Conservation (phyloP, 1,284 basidiomycete species). For the Porodaedalea pini region DNA sequence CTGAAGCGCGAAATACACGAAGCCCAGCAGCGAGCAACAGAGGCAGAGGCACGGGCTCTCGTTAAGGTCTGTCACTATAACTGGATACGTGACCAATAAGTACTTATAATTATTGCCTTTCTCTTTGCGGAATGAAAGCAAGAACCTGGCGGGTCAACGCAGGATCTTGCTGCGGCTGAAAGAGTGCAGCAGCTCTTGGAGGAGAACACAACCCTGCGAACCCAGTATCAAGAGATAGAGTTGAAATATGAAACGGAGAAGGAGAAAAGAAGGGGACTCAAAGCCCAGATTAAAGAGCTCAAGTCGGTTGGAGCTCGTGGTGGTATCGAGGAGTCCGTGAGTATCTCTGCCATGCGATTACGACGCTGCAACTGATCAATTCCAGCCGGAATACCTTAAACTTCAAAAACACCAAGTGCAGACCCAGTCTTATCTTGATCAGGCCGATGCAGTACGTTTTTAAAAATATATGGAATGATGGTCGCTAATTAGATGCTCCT, state of each 20-base stretch:
- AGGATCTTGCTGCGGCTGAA: neutral
- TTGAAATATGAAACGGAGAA: neutral
- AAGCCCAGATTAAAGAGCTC: neutral
- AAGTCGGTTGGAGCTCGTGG: neutral
- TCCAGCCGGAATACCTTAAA: conserved; percentile 1
- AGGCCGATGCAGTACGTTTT: neutral
- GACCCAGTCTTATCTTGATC: neutral
- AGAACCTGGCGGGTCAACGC: neutral
- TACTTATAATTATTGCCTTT: too few species aligned
- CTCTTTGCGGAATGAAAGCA: neutral
- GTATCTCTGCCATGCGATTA: neutral
- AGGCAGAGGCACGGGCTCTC: neutral
- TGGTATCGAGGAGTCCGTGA: neutral
- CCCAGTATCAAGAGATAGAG: neutral
- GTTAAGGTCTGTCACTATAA: too few species aligned
- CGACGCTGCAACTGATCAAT: neutral
- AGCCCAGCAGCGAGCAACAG: neutral
- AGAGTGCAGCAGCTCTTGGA: neutral
- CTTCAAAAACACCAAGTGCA: neutral
- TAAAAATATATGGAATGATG: neutral
- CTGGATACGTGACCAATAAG: too few species aligned
- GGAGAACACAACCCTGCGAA: neutral
- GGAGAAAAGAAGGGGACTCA: too few species aligned
- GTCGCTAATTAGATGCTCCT: neutral
- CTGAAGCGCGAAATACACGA: conserved; percentile 1